Evolutionary conservation across 2,329 filamentous ascomycete species (phyloP).

Genomic region (Zymoseptoria brevis): DNA sequence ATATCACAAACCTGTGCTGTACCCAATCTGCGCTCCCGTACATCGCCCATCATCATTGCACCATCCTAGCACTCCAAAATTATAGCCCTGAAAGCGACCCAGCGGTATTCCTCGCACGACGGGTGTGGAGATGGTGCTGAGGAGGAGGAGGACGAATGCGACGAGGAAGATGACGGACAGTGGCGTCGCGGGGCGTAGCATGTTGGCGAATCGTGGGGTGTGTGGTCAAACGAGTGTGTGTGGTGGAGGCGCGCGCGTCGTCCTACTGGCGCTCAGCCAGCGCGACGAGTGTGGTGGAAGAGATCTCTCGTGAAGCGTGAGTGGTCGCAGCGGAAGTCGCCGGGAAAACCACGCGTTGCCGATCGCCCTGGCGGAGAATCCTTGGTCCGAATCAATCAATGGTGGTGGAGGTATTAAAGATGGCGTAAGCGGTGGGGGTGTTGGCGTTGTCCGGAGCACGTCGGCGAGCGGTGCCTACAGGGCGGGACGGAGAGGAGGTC

Average conservation of each 20-base stretch:
- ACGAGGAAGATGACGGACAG: constrained; percentile 75
- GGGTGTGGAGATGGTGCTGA: constrained; percentile 85
- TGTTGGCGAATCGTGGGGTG: constrained; percentile 38
- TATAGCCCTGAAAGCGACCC: constrained; percentile 64
- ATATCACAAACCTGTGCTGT: constrained; percentile 62
- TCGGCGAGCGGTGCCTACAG: not conserved
- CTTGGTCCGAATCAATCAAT: not conserved
- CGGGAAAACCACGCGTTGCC: not conserved
- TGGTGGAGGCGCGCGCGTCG: constrained; percentile 1
- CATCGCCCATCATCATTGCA: constrained; percentile 60
- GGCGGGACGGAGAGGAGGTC: not conserved
- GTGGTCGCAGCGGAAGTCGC: not conserved
- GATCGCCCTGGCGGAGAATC: not conserved
- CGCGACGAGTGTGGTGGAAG: not conserved
- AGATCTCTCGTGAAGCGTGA: not conserved
- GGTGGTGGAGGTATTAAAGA: not conserved
- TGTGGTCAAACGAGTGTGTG: constrained; percentile 4
- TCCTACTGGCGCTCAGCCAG: not conserved
- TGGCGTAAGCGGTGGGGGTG: not conserved
- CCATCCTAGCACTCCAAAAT: constrained; percentile 89
- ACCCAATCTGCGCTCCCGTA: constrained; percentile 71
- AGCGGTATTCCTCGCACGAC: constrained; percentile 80
- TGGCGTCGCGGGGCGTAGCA: constrained; percentile 88
- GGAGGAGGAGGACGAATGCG: constrained; percentile 75
- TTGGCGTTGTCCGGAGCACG: not conserved